Base-by-base conservation (phyloP, 768 basidiomycete species). In the Clavulina sp. region DNA sequence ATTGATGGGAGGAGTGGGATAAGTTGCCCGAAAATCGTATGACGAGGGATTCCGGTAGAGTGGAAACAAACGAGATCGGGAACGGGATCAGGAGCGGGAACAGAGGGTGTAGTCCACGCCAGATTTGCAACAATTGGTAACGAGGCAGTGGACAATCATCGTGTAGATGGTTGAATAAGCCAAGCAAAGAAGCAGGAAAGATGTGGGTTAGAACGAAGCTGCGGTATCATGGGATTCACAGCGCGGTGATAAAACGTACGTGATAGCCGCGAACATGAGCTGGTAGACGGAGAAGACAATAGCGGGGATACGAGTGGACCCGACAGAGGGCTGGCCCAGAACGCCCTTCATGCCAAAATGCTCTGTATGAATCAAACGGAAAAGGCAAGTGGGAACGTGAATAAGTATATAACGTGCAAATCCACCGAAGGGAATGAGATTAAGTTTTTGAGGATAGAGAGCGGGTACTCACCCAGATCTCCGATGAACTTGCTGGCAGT, bases 261-360 rank as follows among this genome's bases (percentile, higher is more conserved):
- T 89, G 62, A 87, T 86, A 38, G 78, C 77, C 0, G 89, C 87
- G 67, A 92, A 91, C 84, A 88, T 86, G 54, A 78, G 72, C 64
- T 92, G 88, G 68, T 86, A 92, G 55, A 89, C 71, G 61, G 78
- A 82, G 66, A 85, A 91, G 0, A 78, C 72, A 48, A 91, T 67
- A 3, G 78, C 66, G 0, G 88, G 87, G 41, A 92, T 74, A 26
- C 77, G 76, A 1, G 69, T 23, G 56, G 76, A 78, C 16, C 84
- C 89, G 54, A 76, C 74, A 4, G 83, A 88, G 0, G 82, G 83
- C 55, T 80, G 69, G 4, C 72, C 76, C 29, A 85, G 73, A 36
- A 95, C 91, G 51, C 73, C 72, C 58, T 75, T 82, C 57, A 97
- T 73, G 23, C 74, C 85, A 58, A 96, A 95, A 65, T 95, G 80